Evolutionary conservation across 2,329 filamentous ascomycete species (phyloP), one percentile per base, ranked within the genome.

Genomic region (Dactylellina drechsleri): DNA sequence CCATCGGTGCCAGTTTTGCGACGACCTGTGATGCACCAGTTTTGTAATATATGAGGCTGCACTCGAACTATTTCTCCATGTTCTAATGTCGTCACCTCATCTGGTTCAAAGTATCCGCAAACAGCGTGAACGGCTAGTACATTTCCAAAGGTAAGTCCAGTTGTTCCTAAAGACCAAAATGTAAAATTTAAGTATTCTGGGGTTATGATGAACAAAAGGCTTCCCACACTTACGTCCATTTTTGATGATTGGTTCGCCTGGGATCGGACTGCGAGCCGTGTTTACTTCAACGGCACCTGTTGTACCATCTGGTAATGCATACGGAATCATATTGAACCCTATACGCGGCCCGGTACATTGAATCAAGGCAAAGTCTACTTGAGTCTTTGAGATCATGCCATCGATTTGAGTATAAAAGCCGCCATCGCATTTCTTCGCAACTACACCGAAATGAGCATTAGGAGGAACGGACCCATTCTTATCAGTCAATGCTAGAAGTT

Each of bases 271-370:
- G 16, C 70, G 70, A 40, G 70, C 57, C n/a, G 62, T 62, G 41
- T 67, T 67, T 18, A 74, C 70, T 28, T 74, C 70, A 49, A 67
- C 20, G 5, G 67, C 57, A 15, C 49, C 43, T n/a, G 62, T 64
- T 13, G 57, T 59, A 15, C 62, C 58, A 26, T 66, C 40, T n/a
- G 54, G 23, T 43, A 52, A 31, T 12, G 61, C 49, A 56, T 50
- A 64, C 18, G 70, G 62, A 15, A 74, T 62, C n/a, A 50, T 67
- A 52, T 74, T 74, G 45, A 74, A 74, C 15, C 70, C 70, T 26
- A 61, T 36, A 12, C 70, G 50, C 8, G 57, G 20, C 7, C 31
- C 50, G 4, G 26, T 12, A 36, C 70, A 74, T 52, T 67, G 50
- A 18, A 74, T 45, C 49, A 74, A 41, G 23, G 70, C 70, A 45